Evolutionary conservation across 1,139 yeast genomes (phyloP), one percentile per base, ranked within the genome.

Genomic region (Pichia sp.): DNA sequence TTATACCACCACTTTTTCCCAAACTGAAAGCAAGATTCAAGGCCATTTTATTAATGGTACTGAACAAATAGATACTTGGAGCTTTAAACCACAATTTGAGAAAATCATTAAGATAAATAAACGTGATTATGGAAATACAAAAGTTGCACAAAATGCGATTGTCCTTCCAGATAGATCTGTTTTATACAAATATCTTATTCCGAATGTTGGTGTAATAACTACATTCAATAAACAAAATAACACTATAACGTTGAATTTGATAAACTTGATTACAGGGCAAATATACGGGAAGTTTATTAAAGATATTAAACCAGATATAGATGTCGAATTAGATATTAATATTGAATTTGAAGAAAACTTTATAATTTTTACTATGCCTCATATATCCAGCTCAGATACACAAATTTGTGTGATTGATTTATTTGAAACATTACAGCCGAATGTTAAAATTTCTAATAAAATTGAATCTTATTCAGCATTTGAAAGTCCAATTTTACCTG

Each of bases 301-400:
- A 31, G 5, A 10, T 6, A 13, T 39, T 2, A 15, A 8, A 11
- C 8, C 18, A 13, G 37, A 19, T 3, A 27, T 35, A 5, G 9
- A 31, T 10, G 5, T 13, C 5, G 34, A 31, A 13, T 7, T 3
- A 2, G 36, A 75, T 1, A 54, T 86, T 16, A 68, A 71, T 22
- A 55, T 86, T 29, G 67, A 78, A 1, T 72, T 78, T 60, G 93
- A 89, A 42, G 97, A 91, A 56, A 80, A 88, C 60, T 89, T 94
- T 87, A 65, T 87, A 13, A 71, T 85, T 4, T 83, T 84, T 59
- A 68, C 91, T 0, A n/a, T 43, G 2, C 68, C 78, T 38, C 59
- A 60, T 2, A 60, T 60, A 3, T 83, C 83, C 13, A 56, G 74
- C 50, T 59, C 65, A 23, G 77, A 78, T 41, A 76, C 79, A 45